These are phyloP conservation scores for Mortierella polycephala DNA, from an alignment of 371 early-diverging fungal genomes.

Conservation along the genomic window DNA sequence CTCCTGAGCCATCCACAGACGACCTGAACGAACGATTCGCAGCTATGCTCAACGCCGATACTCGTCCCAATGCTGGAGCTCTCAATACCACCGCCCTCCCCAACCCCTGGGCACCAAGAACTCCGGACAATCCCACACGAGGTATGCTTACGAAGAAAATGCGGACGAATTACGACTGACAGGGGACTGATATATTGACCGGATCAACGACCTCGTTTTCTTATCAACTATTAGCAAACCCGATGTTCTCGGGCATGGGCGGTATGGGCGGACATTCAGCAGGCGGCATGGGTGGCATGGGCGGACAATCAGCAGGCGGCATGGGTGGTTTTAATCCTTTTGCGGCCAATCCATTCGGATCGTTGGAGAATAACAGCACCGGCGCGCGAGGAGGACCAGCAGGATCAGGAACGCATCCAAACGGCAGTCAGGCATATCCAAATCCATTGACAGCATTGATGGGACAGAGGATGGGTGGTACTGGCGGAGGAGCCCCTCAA, in stretches of 20 bases:
- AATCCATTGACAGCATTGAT: slow-evolving; percentile 63
- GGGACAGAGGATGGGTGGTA: slow-evolving; percentile 15
- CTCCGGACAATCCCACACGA: slow-evolving; percentile 19
- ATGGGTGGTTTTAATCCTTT: slow-evolving; percentile 34
- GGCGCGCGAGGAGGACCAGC: slow-evolving; percentile 10
- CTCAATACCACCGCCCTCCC: slow-evolving; percentile 85
- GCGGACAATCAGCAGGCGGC: slow-evolving; percentile 7
- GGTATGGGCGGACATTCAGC: neutral
- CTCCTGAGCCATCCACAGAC: slow-evolving; percentile 59
- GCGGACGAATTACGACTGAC: too few species aligned
- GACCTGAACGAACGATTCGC: slow-evolving; percentile 78
- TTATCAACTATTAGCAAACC: neutral
- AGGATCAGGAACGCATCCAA: slow-evolving; percentile 8
- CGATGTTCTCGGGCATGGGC: slow-evolving; percentile 27
- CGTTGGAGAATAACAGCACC: slow-evolving; percentile 2
- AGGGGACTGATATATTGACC: neutral
- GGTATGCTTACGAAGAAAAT: slow-evolving; percentile 11
- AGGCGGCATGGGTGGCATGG: slow-evolving; percentile 18
- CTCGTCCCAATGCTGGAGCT: slow-evolving; percentile 60
- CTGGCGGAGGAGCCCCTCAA: slow-evolving; percentile 7
- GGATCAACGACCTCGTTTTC: neutral
- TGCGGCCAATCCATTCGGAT: slow-evolving; percentile 25
- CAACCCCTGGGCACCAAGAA: slow-evolving; percentile 81
- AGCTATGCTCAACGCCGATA: slow-evolving; percentile 71
- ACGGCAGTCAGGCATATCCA: slow-evolving; percentile 14